Base-by-base conservation (phyloP, 2,329 filamentous ascomycete genomes). In the Sporothrix luriei region DNA sequence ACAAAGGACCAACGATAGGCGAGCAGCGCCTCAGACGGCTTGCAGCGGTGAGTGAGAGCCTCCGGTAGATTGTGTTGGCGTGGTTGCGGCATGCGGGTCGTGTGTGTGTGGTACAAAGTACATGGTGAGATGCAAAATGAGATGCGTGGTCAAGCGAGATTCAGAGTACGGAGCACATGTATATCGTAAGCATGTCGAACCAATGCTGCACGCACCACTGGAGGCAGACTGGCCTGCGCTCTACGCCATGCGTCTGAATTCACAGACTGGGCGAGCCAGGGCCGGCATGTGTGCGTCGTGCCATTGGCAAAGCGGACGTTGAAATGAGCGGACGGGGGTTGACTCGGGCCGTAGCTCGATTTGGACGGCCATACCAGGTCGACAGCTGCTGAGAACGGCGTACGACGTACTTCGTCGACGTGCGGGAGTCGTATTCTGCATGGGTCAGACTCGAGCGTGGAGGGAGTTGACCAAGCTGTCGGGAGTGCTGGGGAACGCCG, bases 401-500 rank as follows among this genome's bases (percentile, higher is more conserved):
- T 43, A 59, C n/a, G n/a, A n/a, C n/a, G n/a, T n/a, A n/a, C n/a
- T n/a, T n/a, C n/a, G n/a, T n/a, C n/a, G 5, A 21, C 26, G 66
- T 49, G 54, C 54, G 54, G 66, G 55, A 13, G 66, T 61, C 66
- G 66, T 29, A 68, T 62, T 49, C 21, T 29, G 67, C 55, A 64
- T 69, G 59, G 55, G 26, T 48, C 3, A 33, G 38, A 46, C 33
- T 7, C 26, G 43, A 14, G 26, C 33, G 26, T 24, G 67, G 57
- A 54, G 33, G 59, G 21, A 67, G 33, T 48, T 48, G 65, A n/a
- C 67, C 67, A 64, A 69, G 57, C 59, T 64, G 67, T 64, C 67
- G 67, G 67, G 67, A 61, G 66, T 26, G 24, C 49, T 54, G 48
- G 33, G 29, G 48, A 54, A 38, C 29, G 43, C 43, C 21, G 61